Evolutionary conservation across 2,329 filamentous ascomycete species (phyloP), one percentile per base, ranked within the genome.

Genomic region (Stemphylium vesicarium): DNA sequence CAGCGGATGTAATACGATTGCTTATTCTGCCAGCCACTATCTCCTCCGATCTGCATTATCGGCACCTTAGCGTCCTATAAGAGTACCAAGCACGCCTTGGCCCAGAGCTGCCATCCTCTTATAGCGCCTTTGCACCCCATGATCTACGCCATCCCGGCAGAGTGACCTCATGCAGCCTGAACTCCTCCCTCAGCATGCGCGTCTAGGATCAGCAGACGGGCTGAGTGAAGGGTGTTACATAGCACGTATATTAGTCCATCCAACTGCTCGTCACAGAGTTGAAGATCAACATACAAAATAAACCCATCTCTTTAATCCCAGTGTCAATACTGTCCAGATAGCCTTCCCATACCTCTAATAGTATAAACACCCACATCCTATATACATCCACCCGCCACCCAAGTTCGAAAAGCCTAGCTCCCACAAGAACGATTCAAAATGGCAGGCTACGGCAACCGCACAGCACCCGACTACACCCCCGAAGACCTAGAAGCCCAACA

Each of bases 401-500:
- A n/a, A n/a, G n/a, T n/a, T n/a, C n/a, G n/a, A n/a, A n/a, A n/a
- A n/a, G n/a, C n/a, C n/a, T n/a, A n/a, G n/a, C n/a, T n/a, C n/a
- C n/a, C n/a, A n/a, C n/a, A n/a, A n/a, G n/a, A n/a, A n/a, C n/a
- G n/a, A n/a, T n/a, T n/a, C n/a, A n/a, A n/a, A n/a, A n/a, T 73
- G 72, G 64, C 67, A 63, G 71, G 71, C 57, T 77, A 71, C 63
- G 75, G 71, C 33, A 76, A 77, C 68, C 70, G 69, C 50, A 73
- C 61, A 41, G 64, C 66, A 13, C 43, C 53, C 9, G 55, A 66
- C 45, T 63, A 59, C 51, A 53, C 48, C 47, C 51, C 61, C 31
- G 54, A 59, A 8, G 41, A 59, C 50, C 52, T 66, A 6, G 18
- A 56, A 31, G 33, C 62, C 26, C 26, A 74, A 20, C 64, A 75